Base-by-base conservation (phyloP, 2,329 filamentous ascomycete species). In the Aspergillus ruber region DNA sequence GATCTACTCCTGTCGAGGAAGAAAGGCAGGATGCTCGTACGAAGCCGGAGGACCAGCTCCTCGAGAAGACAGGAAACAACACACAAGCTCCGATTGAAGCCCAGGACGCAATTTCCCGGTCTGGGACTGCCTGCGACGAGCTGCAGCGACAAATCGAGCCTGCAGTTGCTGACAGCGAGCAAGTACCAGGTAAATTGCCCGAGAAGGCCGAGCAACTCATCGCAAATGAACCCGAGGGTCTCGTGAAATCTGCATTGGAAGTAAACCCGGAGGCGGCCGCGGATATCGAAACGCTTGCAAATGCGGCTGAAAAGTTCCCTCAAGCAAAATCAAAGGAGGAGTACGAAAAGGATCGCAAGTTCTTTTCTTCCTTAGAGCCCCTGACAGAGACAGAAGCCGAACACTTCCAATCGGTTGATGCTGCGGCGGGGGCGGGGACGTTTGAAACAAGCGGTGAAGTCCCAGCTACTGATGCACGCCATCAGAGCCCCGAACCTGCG, bases 391-490 rank as follows among this genome's bases (percentile, higher is more conserved):
- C 25, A 12, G 25, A 29, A 29, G 25, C 25, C 25, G 25, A 29
- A 29, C 25, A 29, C 9, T 29, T 10, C 10, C 25, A 36, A 36
- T 17, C 17, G 33, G 33, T n/a, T n/a, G n/a, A n/a, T 18, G 10
- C 36, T 9, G 36, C 9, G 36, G 17, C 17, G 10, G n/a, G 10
- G 40, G 15, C 21, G 23, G 40, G 25, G 23, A 44, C 40, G 20
- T 41, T 42, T 32, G 49, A 57, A 53, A 56, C 47, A 53, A 52
- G 54, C 52, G 49, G 48, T 54, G 50, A 56, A 43, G 35, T 44
- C 13, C 33, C 18, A 42, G 42, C 33, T 33, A 32, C 48, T 27
- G 43, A 55, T 12, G 25, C 25, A 29, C 25, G 25, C 25, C 25
- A 12, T 29, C 25, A 29, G 25, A 12, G 10, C 4, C 25, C 25